Base-by-base conservation (phyloP, 768 basidiomycete genomes). In the Lactarius quietus region DNA sequence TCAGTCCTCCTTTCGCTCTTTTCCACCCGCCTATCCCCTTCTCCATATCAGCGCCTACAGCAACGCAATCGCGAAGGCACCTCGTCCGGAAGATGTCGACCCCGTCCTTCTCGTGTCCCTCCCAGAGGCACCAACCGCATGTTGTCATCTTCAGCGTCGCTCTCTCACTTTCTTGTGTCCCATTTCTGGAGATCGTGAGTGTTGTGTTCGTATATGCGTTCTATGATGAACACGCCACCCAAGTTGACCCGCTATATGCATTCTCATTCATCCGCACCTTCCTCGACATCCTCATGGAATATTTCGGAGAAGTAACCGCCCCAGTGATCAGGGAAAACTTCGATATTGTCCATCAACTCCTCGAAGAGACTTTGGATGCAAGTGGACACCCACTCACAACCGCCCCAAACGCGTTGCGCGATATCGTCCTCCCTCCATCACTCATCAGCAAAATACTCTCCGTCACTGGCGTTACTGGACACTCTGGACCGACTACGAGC, bases 351-450 rank as follows among this genome's bases (percentile, higher is more conserved):
- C 96, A 98, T 72, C 95, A 96, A 92, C 84, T 98, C 20, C 82
- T 97, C 35, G 95, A 96, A 77, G 95, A 98, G 77, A 95, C 92
- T n/a, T 78, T 98, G 31, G 95, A 96, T 73, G 87, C 93, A 10
- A 90, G 93, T 14, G 95, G 95, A 0, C 89, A 95, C 73, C 95
- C 95, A 0, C 80, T 95, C 41, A 97, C 95, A 7, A 98, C 93
- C 3, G 92, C 93, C 62, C 82, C 89, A 3, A 95, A 93, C 71
- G 88, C 92, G 23, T 81, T 98, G 2, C 87, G 93, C 29, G 95
- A 98, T 71, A 95, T 98, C 66, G 93, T 98, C 8, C 82, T 97
- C 1, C 92, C 94, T 1, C 95, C 95, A 1, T 90, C 94, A 0
- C 83, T 97, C 36, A 81, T 96, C 5, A 68, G 72, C 62, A 77